Conservation (phyloP, 306 rosid genomes). For the Rosa persica region DNA sequence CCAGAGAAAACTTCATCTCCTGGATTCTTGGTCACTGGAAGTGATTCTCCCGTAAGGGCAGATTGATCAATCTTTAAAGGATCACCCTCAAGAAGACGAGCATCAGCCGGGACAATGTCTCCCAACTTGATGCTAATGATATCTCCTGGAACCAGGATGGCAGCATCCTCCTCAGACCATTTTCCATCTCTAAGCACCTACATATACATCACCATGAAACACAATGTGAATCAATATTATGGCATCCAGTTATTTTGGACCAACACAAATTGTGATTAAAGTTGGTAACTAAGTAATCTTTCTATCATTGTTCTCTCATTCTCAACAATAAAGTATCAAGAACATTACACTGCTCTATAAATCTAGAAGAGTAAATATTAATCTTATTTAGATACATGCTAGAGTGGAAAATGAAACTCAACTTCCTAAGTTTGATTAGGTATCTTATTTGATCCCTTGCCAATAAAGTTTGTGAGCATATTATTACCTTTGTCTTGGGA, state of each 20-base stretch:
- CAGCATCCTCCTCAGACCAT: conserved; percentile 88
- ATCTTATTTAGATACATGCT: neutral
- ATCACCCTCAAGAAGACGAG: conserved; percentile 99
- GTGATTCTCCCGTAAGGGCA: conserved; percentile 97
- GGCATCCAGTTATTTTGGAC: neutral
- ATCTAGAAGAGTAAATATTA: neutral
- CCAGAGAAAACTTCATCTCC: conserved; percentile 99
- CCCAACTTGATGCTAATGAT: conserved; percentile 91
- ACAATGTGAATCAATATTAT: conserved; percentile 2
- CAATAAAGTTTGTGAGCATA: neutral
- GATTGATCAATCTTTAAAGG: conserved; percentile 93
- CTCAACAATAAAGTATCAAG: neutral
- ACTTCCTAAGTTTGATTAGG: neutral
- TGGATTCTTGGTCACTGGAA: conserved; percentile 83
- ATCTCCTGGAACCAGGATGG: conserved; percentile 95
- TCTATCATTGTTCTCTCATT: neutral
- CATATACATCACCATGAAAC: conserved; percentile 19
- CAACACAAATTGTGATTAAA: neutral
- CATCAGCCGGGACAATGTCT: conserved; percentile 97
- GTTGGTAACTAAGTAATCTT: neutral
- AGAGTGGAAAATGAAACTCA: neutral
- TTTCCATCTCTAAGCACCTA: conserved; percentile 96
- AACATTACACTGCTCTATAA: neutral
- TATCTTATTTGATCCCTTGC: neutral
- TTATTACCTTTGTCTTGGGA: conserved; percentile 84